A percentile compares a stretch with the other conserved stretches of the same genome.
Evolutionary conservation across 768 basidiomycete species (phyloP).

Genomic region (Artomyces pyxidatus): DNA sequence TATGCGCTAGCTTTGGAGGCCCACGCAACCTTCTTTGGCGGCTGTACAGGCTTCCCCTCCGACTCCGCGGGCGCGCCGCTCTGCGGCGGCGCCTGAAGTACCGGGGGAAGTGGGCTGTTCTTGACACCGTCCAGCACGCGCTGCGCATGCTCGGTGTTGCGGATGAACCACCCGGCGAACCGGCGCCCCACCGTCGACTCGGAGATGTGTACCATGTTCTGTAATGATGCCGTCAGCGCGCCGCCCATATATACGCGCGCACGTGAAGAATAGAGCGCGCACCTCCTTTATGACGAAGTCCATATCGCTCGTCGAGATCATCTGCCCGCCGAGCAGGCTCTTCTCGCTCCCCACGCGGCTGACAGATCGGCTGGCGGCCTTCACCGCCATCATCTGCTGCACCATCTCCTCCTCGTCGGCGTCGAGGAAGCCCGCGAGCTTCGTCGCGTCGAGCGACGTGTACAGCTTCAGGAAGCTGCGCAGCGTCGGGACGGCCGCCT

Average conservation of each 20-base stretch:
- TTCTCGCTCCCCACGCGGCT: constrained; percentile 45
- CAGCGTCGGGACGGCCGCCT: constrained; percentile 73
- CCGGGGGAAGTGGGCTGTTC: constrained; percentile 41
- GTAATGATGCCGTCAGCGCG: background rate
- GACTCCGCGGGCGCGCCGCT: background rate
- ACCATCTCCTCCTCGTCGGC: constrained; percentile 91
- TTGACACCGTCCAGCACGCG: constrained; percentile 77
- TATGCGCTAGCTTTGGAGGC: too few species aligned
- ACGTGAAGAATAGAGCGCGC: constrained; percentile 20
- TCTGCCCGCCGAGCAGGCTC: constrained; percentile 74
- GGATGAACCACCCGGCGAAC: constrained; percentile 96
- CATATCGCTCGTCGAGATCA: constrained; percentile 84
- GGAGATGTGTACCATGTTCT: constrained; percentile 97
- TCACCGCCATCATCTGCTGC: constrained; percentile 95
- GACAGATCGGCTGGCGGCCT: constrained; percentile 75
- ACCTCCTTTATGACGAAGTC: constrained; percentile 96
- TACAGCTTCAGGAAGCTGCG: constrained; percentile 93
- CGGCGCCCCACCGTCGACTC: constrained; percentile 91
- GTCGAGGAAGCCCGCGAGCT: constrained; percentile 88
- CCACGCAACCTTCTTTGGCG: constrained; percentile 16
- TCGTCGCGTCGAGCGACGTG: constrained; percentile 85
- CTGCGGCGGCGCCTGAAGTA: constrained; percentile 11
- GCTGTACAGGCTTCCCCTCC: constrained; percentile 6
- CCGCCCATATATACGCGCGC: background rate
- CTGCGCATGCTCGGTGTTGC: constrained; percentile 88